These are phyloP conservation scores for Diutina mesorugosa DNA, from an alignment of 1,139 yeast species.

Conservation along the genomic window DNA sequence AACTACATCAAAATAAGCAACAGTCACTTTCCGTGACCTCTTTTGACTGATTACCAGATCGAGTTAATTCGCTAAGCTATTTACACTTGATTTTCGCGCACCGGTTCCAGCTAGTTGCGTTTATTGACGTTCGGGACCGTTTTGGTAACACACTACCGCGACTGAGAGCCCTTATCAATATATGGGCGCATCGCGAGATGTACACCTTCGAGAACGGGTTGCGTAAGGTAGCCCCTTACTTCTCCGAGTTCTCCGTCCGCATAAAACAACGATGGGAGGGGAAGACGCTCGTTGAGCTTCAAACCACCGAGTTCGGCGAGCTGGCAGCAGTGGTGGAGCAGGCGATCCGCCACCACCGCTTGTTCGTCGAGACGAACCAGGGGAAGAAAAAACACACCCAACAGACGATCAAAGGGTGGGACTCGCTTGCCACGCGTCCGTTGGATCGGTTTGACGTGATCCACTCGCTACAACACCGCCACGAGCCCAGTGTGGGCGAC, in stretches of 20 bases:
- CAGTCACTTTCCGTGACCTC: no score
- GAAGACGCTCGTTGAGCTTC: conserved; percentile 28
- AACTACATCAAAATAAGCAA: no score
- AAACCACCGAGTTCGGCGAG: conserved; percentile 32
- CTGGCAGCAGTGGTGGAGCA: conserved; percentile 10
- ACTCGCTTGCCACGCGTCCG: conserved; percentile 10
- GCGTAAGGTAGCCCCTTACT: conserved; percentile 35
- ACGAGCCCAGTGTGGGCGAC: conserved; percentile 41
- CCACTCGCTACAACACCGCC: conserved; percentile 37
- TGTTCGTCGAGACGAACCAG: conserved; percentile 16
- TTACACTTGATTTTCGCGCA: no score
- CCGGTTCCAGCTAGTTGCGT: no score
- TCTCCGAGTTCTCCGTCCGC: conserved; percentile 21
- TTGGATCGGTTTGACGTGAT: conserved; percentile 38
- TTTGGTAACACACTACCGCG: no score
- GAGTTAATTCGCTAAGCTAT: no score
- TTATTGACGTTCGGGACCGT: no score
- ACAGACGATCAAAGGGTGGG: conserved; percentile 13
- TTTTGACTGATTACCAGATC: no score
- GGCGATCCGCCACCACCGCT: conserved; percentile 14
- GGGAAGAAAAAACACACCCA: conserved; percentile 13
- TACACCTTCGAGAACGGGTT: conserved; percentile 22
- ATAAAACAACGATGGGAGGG: conserved; percentile 40
- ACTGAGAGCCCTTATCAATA: not conserved
- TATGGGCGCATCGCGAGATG: not conserved